Evolutionary conservation across 2,329 filamentous ascomycete species (phyloP).

Genomic region (Erysiphe pulchra): DNA sequence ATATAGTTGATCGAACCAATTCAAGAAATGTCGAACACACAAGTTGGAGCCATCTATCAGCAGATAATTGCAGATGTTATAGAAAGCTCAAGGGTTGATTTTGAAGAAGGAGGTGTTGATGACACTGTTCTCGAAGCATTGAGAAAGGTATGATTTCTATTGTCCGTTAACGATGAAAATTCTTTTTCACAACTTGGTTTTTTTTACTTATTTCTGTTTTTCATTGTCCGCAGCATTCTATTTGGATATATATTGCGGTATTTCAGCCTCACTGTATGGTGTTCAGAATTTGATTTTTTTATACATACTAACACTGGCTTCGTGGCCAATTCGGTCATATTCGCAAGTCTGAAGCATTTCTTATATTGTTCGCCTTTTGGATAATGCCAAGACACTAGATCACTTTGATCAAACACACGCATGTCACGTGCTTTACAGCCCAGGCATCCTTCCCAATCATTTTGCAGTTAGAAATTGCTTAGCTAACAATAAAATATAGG

Average conservation of each 20-base stretch:
- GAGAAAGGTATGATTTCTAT: constrained; percentile 42
- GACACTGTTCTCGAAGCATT: constrained; percentile 68
- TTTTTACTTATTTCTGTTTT: too few relatives aligned
- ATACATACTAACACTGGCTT: too few relatives aligned
- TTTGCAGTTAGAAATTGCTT: constrained; percentile 3
- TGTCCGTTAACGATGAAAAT: constrained; percentile 1
- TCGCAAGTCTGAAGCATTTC: background rate
- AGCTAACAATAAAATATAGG: constrained; percentile 23
- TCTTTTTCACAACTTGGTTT: too few relatives aligned
- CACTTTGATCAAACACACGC: background rate
- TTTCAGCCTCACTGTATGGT: too few relatives aligned
- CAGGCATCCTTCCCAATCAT: background rate
- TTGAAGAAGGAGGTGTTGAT: constrained; percentile 87
- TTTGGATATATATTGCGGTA: too few relatives aligned
- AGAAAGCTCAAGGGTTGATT: constrained; percentile 75
- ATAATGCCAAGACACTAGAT: background rate
- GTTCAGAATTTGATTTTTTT: too few relatives aligned
- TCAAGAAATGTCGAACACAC: constrained; percentile 12
- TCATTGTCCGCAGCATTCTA: too few relatives aligned
- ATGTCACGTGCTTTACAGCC: background rate
- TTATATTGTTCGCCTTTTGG: background rate
- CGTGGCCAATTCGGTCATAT: background rate
- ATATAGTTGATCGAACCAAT: background rate
- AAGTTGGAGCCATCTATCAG: constrained; percentile 48
- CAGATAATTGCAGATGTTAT: constrained; percentile 65